Evolutionary conservation across 2,329 filamentous ascomycete genomes (phyloP).

Genomic region (Ilyonectria mors-panacis): DNA sequence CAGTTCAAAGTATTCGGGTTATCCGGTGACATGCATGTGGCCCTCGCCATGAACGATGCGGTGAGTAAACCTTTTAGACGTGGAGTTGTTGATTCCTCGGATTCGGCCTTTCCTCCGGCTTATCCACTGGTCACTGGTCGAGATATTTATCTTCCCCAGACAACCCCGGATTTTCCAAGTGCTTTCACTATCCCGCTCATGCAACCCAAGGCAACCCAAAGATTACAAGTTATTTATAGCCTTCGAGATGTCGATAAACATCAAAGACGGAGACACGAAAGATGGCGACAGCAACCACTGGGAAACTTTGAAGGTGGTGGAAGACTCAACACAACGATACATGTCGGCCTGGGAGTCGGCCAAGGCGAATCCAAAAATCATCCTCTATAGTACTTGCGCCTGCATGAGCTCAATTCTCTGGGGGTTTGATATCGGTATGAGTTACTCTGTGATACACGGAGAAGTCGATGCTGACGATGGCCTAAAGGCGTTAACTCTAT

Average conservation of each 20-base stretch:
- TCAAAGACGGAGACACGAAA: neutral
- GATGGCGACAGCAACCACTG: neutral
- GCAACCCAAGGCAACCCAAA: neutral
- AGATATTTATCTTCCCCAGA: too few relatives aligned
- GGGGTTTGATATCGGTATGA: neutral
- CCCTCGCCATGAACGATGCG: too few relatives aligned
- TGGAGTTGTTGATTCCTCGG: too few relatives aligned
- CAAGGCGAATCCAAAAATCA: neutral
- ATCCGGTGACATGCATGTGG: too few relatives aligned
- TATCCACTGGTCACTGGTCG: too few relatives aligned
- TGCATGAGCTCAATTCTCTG: neutral
- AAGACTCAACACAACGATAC: neutral
- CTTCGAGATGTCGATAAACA: neutral
- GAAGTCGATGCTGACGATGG: neutral
- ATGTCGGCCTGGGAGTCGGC: neutral
- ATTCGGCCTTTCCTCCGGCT: too few relatives aligned
- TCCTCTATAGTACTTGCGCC: neutral
- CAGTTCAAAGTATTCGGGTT: too few relatives aligned
- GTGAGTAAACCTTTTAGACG: too few relatives aligned
- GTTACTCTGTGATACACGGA: neutral
- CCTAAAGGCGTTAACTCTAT: conserved; percentile 13
- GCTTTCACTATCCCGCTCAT: neutral
- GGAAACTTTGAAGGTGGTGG: neutral
- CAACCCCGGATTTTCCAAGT: too few relatives aligned
- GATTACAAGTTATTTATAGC: neutral